Conservation (phyloP, 106 monocot genomes). For the Dendrobium officinale region DNA sequence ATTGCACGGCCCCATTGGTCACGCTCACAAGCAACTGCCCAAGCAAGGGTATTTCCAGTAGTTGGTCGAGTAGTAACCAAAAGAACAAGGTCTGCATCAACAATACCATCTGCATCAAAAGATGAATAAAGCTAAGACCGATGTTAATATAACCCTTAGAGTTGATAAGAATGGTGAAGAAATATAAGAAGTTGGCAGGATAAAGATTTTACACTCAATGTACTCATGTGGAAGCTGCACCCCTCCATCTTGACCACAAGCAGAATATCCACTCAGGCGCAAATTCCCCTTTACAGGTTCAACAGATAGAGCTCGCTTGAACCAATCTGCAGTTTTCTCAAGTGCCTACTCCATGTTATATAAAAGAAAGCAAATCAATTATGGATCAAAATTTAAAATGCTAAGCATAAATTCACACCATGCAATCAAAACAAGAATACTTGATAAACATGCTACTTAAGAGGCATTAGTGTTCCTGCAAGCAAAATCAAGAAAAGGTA, state of each 20-base stretch:
- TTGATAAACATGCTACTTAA: not conserved
- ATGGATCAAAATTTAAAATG: not conserved
- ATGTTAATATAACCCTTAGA: not conserved
- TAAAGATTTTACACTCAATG: slow-evolving; percentile 57
- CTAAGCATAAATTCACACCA: not conserved
- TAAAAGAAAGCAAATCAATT: not conserved
- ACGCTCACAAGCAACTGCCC: slow-evolving; percentile 99
- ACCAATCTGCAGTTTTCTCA: slow-evolving; percentile 92
- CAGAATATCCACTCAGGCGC: slow-evolving; percentile 95
- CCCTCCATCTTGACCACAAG: slow-evolving; percentile 98
- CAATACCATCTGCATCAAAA: slow-evolving; percentile 75
- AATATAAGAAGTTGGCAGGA: not conserved
- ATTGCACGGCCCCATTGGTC: slow-evolving; percentile 99
- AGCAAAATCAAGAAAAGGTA: not conserved
- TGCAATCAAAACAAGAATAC: not conserved
- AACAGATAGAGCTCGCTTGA: slow-evolving; percentile 75
- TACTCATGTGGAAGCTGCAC: slow-evolving; percentile 97
- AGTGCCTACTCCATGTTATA: slow-evolving; percentile 43
- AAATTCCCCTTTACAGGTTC: slow-evolving; percentile 96
- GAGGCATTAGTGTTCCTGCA: not conserved
- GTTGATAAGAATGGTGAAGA: not conserved
- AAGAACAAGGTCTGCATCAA: slow-evolving; percentile 84
- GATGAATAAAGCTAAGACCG: not conserved
- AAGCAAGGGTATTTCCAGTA: slow-evolving; percentile 96
- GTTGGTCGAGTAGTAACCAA: slow-evolving; percentile 97